Percentiles rank a stretch among this genome's conserved stretches.
These are phyloP conservation scores for Globisporangium splendens DNA, from an alignment of 352 stramenopile species.

Conservation along the genomic window DNA sequence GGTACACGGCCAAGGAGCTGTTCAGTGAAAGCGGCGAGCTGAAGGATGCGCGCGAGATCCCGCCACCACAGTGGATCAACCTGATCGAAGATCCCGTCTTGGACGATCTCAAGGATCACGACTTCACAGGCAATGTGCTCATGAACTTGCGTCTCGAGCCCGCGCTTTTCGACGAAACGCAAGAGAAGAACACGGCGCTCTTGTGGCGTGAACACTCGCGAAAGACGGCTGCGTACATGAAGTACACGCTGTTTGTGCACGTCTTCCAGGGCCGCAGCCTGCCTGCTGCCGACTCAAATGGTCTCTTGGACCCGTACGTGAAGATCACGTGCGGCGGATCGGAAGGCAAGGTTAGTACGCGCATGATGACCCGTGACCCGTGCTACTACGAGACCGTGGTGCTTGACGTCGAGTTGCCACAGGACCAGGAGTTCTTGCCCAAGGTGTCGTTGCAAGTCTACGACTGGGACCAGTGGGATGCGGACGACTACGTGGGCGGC, in stretches of 20 bases:
- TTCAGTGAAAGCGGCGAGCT: constrained; percentile 36
- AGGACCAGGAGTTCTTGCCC: constrained; percentile 55
- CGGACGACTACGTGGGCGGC: constrained; percentile 69
- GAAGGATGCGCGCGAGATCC: constrained; percentile 30
- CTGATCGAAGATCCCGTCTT: constrained; percentile 77
- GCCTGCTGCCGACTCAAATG: constrained; percentile 69
- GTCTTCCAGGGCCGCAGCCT: constrained; percentile 77
- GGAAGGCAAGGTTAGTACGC: constrained; percentile 55
- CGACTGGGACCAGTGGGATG: constrained; percentile 70
- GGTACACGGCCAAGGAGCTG: constrained; percentile 68
- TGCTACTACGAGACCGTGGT: constrained; percentile 83
- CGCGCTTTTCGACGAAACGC: constrained; percentile 27
- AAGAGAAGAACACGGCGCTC: constrained; percentile 35
- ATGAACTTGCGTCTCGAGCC: constrained; percentile 69
- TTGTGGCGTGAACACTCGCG: constrained; percentile 53
- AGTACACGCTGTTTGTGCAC: constrained; percentile 81
- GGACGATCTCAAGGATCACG: constrained; percentile 73
- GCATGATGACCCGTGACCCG: constrained; percentile 68
- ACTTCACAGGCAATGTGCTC: constrained; percentile 82
- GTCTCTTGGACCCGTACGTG: constrained; percentile 78
- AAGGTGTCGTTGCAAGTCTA: constrained; percentile 76
- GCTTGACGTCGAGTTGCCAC: constrained; percentile 72
- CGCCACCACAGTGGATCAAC: constrained; percentile 60
- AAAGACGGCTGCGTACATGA: constrained; percentile 61
- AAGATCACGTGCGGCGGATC: constrained; percentile 81